Conservation (phyloP, 2,329 filamentous ascomycete species). For the Elsinoe necatrix region DNA sequence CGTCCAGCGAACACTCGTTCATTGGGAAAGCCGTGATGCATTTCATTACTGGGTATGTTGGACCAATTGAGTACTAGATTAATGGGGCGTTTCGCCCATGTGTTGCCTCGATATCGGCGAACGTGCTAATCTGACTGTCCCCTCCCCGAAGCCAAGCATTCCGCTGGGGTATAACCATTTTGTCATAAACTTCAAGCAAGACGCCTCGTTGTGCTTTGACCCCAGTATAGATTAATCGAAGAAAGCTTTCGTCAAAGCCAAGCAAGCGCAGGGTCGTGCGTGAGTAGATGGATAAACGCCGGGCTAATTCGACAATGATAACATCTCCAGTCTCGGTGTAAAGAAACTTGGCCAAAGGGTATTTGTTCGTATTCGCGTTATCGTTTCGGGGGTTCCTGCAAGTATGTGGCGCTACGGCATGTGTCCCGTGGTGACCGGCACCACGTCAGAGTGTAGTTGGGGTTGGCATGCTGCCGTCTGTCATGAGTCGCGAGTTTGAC, state of each 20-base stretch:
- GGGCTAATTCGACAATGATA: conserved; percentile 7
- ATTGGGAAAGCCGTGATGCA: not conserved
- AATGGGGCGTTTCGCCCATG: not conserved
- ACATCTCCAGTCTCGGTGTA: not conserved
- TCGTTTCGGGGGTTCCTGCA: not conserved
- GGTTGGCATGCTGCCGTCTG: not conserved
- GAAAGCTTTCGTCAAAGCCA: conserved; percentile 4
- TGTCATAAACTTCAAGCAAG: not conserved
- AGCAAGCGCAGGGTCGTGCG: not conserved
- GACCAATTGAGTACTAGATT: not conserved
- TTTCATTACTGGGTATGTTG: not conserved
- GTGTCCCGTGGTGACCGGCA: conserved; percentile 1
- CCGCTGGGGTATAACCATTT: conserved; percentile 10
- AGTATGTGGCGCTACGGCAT: not conserved
- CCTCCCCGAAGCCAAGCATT: not conserved
- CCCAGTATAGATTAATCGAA: not conserved
- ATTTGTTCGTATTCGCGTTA: conserved; percentile 10
- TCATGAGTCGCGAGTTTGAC: not conserved
- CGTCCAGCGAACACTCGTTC: conserved; percentile 3
- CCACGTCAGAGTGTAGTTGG: conserved; percentile 1
- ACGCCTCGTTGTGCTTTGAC: not conserved
- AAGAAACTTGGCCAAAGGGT: not conserved
- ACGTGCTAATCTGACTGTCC: not conserved
- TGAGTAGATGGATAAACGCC: conserved; percentile 4
- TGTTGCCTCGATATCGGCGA: not conserved